Base-by-base conservation (phyloP, 306 rosid species). In the Ceratonia siliqua region DNA sequence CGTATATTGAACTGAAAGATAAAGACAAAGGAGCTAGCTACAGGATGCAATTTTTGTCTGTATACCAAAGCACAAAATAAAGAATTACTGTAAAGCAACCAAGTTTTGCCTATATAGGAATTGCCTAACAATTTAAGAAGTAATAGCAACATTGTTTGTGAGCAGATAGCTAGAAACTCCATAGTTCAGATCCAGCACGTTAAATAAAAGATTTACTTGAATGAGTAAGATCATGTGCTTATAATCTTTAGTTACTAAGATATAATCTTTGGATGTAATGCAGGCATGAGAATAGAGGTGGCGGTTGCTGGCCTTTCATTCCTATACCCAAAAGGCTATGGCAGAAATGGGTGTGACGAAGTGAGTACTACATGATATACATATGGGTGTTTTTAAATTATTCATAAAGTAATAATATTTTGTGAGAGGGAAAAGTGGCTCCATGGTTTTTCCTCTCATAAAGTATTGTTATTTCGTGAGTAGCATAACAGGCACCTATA, bases 261-360 rank as follows among this genome's bases (percentile, higher is more conserved):
- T 72, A 30, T 41, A 14, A 27, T 8, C 18, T 25, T 24, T 70
- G 65, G 36, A 58, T 79, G 68, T 41, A 61, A 74, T 74, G 82
- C 83, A 87, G 91, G 81, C 81, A 53, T 35, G 86, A 74, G 73
- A 84, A 55, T 30, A 4, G 83, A 45, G 75, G 83, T 24, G 81
- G 74, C 67, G 8, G 78, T n/a, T 87, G 88, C 64, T 84, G 84
- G 91, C 30, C 48, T 46, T 70, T 73, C 78, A 54, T 84, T 53
- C 50, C 75, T 68, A 79, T 28, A 73, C 76, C 30, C 61, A 84
- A 74, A 75, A 70, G 55, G 15, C 64, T 24, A 15, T 43, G 35
- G 13, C 76, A 12, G 72, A 77, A 81, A 42, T 82, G 27, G 69
- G 81, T 62, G 49, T 43, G 32, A 49, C 25, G 73, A 66, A 70